Base-by-base conservation (phyloP, 2,329 filamentous ascomycete species). In the Aspergillus viridinutans region DNA sequence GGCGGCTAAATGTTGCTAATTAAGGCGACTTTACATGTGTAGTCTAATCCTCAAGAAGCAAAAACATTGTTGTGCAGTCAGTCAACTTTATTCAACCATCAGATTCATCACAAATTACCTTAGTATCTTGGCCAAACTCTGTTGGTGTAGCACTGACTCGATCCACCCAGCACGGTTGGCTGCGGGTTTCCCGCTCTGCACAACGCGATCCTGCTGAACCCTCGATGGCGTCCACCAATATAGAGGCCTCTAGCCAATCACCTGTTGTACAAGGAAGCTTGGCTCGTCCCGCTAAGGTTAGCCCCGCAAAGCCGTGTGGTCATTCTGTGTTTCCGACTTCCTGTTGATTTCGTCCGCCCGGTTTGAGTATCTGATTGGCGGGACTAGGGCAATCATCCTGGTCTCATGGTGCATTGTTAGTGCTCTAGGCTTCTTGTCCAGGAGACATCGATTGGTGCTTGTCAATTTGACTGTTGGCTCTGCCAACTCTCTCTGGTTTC, bases 101-200 rank as follows among this genome's bases (percentile, higher is more conserved):
- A 57, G 32, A 58, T 52, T 53, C 25, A 60, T 61, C 58, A 61
- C 60, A 50, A 38, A 38, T 38, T 38, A n/a, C n/a, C n/a, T n/a
- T n/a, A 38, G 6, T 38, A 6, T 47, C 55, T 59, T 57, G 54
- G 58, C 48, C 52, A 55, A 59, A 54, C 50, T 54, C 29, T 28
- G 40, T 29, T n/a, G 28, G 43, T 26, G 47, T 43, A 53, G 50
- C 58, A 54, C 35, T 52, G 47, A 52, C 55, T 45, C 45, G 52
- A 45, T 55, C 56, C 61, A 62, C 58, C 26, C 4, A 17, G 56
- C 55, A 53, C 57, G 54, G 61, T 66, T 65, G 63, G 64, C 57
- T 63, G 60, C 57, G 58, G 61, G 42, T 52, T 60, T 59, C 58
- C 64, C 61, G 60, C 55, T 57, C 58, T 63, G 62, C 61, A 66